Evolutionary conservation across 768 basidiomycete genomes (phyloP), one percentile per base, ranked within the genome.

Genomic region (Rhizopogon roseolus): DNA sequence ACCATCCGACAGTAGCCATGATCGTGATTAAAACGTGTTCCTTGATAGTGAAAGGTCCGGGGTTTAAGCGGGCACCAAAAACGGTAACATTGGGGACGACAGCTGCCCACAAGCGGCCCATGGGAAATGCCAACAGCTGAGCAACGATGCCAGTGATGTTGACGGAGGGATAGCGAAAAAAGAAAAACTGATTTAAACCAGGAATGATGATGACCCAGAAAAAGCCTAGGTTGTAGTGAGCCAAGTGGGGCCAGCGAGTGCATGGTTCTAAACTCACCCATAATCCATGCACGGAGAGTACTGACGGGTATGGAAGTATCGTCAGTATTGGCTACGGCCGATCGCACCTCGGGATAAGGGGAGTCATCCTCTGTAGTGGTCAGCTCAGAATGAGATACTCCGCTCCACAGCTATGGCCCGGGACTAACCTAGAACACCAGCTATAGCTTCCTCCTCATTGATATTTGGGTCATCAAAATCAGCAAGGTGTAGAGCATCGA

Each of bases 131-230:
- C 5, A 55, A 25, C 3, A 55, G 17, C 29, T 55, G 54, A 2
- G 85, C 84, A 22, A 88, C 84, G 55, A 88, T 54, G 44, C 54
- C 41, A 5, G 16, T 54, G 8, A 71, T 57, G 36, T 48, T 59
- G 54, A 67, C 63, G 40, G 66, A 62, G 7, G 83, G 84, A 63
- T 78, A 85, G 34, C 84, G 77, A 60, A 85, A 78, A 65, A 77
- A 82, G 71, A 85, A 86, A 68, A 85, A 85, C 61, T 85, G 84
- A 64, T 86, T 86, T 71, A 86, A 74, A 41, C 84, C 82, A 1
- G 85, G 81, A 38, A 86, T 72, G 38, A 88, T 45, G 54, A 82
- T 72, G 1, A 80, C 75, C 77, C 78, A 82, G 8, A 71, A 52
- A 5, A 80, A 58, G 49, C 81, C 81, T 55, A n/a, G 13, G 1